Base-by-base conservation (phyloP, 139 green algal genomes). In the Picochlorum sp. region DNA sequence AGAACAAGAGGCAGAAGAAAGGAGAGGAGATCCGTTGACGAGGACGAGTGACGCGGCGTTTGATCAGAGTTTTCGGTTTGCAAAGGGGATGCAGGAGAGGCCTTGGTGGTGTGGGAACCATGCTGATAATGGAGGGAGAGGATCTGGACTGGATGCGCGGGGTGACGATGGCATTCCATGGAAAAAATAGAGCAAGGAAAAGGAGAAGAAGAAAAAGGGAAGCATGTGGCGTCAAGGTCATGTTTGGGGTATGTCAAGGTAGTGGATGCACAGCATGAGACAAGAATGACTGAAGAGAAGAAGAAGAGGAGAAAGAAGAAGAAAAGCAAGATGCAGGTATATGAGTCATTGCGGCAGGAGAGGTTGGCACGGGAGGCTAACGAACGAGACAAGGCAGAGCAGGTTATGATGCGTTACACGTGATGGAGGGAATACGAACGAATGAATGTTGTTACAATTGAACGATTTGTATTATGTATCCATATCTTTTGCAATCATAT, bases 21-120 rank as follows among this genome's bases (percentile, higher is more conserved):
- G 65, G 16, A 72, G 86, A 1, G 87, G 87, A 21, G 77, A 94
- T 37, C 54, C 73, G 2, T 67, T 87, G 21, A 87, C 78, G 6
- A 75, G 83, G 73, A 95, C 88, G 9, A 78, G 61, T 11, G 85
- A 95, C 56, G 78, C 85, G 0, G 74, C 70, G 26, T 95, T 95
- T 61, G 88, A 95, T 51, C 85, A 88, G 65, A 68, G 75, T 9
- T 95, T 95, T 63, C 47, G 58, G 20, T 67, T 88, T 41, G 85
- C 59, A 0, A 64, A 88, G 52, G 69, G 75, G 5, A 71, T 92
- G 26, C 11, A 15, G 23, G 28, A 15, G 59, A 32, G 26, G 44
- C 21, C n/a, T 23, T 38, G 28, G 57, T 34, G 37, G 4, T 49
- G 30, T 37, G 10, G 10, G 13, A 23, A 4, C 18, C 37, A 47